Percentiles rank a stretch among this genome's conserved stretches.
These are phyloP conservation scores for Discostella pseudostelligera DNA, from an alignment of 108 stramenopile genomes.

Conservation along the genomic window DNA sequence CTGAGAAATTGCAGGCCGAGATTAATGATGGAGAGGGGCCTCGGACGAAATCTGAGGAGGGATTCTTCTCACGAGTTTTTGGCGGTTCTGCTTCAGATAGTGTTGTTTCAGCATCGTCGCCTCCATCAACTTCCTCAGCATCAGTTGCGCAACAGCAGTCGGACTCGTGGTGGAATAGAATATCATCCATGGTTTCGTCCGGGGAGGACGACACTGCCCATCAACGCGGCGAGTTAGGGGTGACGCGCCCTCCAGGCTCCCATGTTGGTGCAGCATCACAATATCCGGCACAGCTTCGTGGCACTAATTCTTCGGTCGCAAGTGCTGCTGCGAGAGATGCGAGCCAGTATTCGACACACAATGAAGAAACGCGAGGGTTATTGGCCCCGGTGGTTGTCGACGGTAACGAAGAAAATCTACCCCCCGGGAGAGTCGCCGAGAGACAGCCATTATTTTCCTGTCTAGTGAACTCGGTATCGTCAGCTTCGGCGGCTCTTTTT, in stretches of 20 bases:
- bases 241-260: slow-evolving; percentile 51
- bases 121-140: no score
- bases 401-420: slow-evolving; percentile 50
- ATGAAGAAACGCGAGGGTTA: slow-evolving; percentile 46
- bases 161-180: slow-evolving; percentile 37
- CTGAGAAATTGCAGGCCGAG: slow-evolving; percentile 76
- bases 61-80: slow-evolving; percentile 40
- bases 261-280: slow-evolving; percentile 4
- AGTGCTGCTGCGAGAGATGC: slow-evolving; percentile 6
- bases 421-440: slow-evolving; percentile 61
- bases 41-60: slow-evolving; percentile 20
- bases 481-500: slow-evolving; percentile 45
- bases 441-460: slow-evolving; percentile 70
- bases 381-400: slow-evolving; percentile 28
- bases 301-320: slow-evolving; percentile 5
- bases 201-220: slow-evolving; percentile 27
- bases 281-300: slow-evolving; percentile 31
- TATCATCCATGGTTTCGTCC: slow-evolving; percentile 23
- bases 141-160: no score
- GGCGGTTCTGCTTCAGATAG: no score
- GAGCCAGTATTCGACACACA: slow-evolving; percentile 1
- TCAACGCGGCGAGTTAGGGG: slow-evolving; percentile 44
- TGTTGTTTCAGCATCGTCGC: no score
- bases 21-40: slow-evolving; percentile 34
- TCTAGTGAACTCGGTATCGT: slow-evolving; percentile 67